Conservation (phyloP, 2,329 filamentous ascomycete species). For the Stagonosporopsis rhizophila region DNA sequence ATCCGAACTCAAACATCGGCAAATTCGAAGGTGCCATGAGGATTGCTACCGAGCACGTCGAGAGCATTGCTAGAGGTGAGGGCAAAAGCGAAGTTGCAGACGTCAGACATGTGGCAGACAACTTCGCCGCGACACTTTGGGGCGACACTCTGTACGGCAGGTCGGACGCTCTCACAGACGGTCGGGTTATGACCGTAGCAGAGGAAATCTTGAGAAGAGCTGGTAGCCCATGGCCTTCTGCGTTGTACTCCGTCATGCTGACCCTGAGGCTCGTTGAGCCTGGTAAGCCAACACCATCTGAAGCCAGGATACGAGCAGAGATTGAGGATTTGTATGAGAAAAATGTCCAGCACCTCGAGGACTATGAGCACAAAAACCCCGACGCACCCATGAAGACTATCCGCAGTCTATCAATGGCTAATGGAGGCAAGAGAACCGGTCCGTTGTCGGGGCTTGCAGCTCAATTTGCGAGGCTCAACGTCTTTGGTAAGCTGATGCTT, state of each 20-base stretch:
- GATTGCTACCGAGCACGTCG: background rate
- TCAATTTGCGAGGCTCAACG: conserved; percentile 7
- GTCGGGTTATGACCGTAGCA: background rate
- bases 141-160: conserved; percentile 10
- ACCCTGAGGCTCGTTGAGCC: conserved; percentile 2
- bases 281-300: conserved; percentile 4
- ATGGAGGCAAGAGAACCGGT: background rate
- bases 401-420: background rate
- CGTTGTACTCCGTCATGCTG: conserved; percentile 7
- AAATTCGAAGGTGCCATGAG: conserved; percentile 1
- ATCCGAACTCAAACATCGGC: background rate
- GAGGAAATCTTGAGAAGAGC: conserved; percentile 1
- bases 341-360: conserved; percentile 6
- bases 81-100: background rate
- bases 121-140: conserved; percentile 8
- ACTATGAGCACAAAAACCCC: conserved; percentile 1
- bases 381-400: conserved; percentile 11
- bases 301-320: conserved; percentile 4
- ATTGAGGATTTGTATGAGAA: background rate
- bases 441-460: background rate
- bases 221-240: conserved; percentile 12
- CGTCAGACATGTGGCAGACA: conserved; percentile 5
- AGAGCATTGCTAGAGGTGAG: background rate
- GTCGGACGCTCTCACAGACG: background rate
- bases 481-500: background rate